phyloP scores from a whole-genome alignment of 805 yeast genomes.

The Clavispora fructus region DNA sequence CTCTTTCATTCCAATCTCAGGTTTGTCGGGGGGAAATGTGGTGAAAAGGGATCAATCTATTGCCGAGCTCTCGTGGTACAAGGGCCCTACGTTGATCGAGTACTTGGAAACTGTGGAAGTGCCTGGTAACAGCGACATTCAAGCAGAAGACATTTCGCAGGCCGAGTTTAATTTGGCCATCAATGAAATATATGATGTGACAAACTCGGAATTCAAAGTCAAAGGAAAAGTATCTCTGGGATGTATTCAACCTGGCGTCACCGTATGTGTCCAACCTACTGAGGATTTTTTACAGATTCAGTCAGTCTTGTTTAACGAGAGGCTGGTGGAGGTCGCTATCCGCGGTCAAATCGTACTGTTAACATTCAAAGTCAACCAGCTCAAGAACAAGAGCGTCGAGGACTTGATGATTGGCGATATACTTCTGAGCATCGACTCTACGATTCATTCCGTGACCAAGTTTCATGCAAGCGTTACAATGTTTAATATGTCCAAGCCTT shows the following conservation, averaged over 20 bases:
- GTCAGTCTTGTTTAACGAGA: slow-evolving; percentile 25
- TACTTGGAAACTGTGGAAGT: slow-evolving; percentile 30
- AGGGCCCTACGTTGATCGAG: slow-evolving; percentile 39
- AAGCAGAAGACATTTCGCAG: slow-evolving; percentile 9
- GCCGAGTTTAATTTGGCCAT: slow-evolving; percentile 53
- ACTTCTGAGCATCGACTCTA: slow-evolving; percentile 22
- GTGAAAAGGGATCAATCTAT: slow-evolving; percentile 32
- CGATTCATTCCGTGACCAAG: slow-evolving; percentile 21
- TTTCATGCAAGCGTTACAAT: slow-evolving; percentile 27
- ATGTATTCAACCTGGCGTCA: slow-evolving; percentile 63
- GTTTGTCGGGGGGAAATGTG: slow-evolving; percentile 63
- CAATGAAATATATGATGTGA: slow-evolving; percentile 52
- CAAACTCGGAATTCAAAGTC: slow-evolving; percentile 46
- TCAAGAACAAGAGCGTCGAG: slow-evolving; percentile 48
- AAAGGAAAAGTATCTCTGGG: slow-evolving; percentile 70
- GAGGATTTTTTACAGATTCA: slow-evolving; percentile 41
- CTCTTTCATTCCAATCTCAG: slow-evolving; percentile 63
- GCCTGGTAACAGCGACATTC: background rate
- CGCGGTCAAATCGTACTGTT: slow-evolving; percentile 61
- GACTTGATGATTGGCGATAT: slow-evolving; percentile 61
- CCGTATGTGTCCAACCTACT: slow-evolving; percentile 52
- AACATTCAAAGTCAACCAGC: slow-evolving; percentile 40
- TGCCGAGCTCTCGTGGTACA: slow-evolving; percentile 43
- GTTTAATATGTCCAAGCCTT: slow-evolving; percentile 54
- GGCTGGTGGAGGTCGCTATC: slow-evolving; percentile 44